These are phyloP conservation scores for Hawksworthiomyces lignivorus DNA, from an alignment of 2,329 filamentous ascomycete genomes.

Conservation along the genomic window DNA sequence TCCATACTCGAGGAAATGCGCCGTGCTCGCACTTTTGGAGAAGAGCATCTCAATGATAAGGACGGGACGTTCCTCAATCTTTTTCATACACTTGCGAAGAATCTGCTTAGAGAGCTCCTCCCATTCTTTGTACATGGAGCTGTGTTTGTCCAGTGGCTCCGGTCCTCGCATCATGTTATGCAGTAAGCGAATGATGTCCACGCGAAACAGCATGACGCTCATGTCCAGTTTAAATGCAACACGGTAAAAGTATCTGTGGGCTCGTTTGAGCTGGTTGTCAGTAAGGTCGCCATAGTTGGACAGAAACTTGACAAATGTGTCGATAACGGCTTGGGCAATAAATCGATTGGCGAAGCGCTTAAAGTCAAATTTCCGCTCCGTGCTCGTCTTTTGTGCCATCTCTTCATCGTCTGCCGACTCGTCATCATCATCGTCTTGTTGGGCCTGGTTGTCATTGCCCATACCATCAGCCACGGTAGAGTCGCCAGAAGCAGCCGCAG, in stretches of 20 bases:
- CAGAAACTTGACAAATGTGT: conserved; percentile 79
- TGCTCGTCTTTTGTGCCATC: conserved; percentile 61
- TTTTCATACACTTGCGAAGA: conserved; percentile 72
- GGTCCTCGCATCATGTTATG: conserved; percentile 90
- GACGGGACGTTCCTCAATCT: conserved; percentile 77
- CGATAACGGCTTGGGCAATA: conserved; percentile 72
- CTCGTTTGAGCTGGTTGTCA: conserved; percentile 75
- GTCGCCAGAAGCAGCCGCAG: conserved; percentile 22
- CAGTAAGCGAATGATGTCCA: conserved; percentile 84
- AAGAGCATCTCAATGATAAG: conserved; percentile 89
- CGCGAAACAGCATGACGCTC: conserved; percentile 77
- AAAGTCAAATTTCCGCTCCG: conserved; percentile 93
- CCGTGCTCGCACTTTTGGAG: conserved; percentile 76
- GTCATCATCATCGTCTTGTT: conserved; percentile 53
- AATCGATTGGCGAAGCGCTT: conserved; percentile 74
- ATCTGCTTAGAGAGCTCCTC: conserved; percentile 82
- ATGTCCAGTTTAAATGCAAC: conserved; percentile 93
- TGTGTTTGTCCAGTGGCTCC: conserved; percentile 60
- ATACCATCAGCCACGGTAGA: conserved; percentile 44
- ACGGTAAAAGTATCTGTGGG: conserved; percentile 89
- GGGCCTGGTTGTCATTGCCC: conserved; percentile 50
- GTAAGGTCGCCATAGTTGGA: conserved; percentile 75
- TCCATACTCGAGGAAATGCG: conserved; percentile 85
- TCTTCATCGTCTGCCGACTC: conserved; percentile 65
- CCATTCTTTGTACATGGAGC: conserved; percentile 75